phyloP scores from a whole-genome alignment of 768 basidiomycete genomes.

The Amylocystis lapponica region DNA sequence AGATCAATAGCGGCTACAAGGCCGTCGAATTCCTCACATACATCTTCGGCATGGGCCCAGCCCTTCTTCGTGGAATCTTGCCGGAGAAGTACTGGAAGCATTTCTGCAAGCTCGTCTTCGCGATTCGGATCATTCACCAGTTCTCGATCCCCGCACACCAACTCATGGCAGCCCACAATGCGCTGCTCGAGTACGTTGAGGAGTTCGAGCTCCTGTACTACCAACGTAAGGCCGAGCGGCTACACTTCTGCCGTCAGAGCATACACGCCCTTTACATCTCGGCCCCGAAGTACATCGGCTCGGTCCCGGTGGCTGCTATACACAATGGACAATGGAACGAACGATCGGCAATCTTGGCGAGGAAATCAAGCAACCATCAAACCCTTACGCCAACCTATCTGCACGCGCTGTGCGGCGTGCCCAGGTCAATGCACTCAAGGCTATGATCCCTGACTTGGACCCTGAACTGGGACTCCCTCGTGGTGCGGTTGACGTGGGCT shows the following conservation, averaged over 20 bases:
- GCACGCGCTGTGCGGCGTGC: conserved; percentile 13
- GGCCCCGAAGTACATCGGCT: conserved; percentile 16
- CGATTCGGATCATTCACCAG: conserved; percentile 19
- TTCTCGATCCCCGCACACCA: conserved; percentile 8
- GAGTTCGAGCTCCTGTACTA: conserved; percentile 34
- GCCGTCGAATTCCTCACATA: conserved; percentile 20
- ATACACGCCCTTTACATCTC: conserved; percentile 31
- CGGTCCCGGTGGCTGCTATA: conserved; percentile 9
- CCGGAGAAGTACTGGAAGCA: conserved; percentile 20
- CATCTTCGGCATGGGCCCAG: conserved; percentile 20
- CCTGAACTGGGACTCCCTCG: not conserved
- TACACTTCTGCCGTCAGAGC: conserved; percentile 31
- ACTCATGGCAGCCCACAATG: conserved; percentile 12
- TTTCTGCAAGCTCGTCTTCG: conserved; percentile 24
- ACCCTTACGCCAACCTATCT: conserved; percentile 21
- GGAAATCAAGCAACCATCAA: conserved; percentile 22
- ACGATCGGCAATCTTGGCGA: conserved; percentile 21
- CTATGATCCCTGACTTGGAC: not conserved
- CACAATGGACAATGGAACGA: conserved; percentile 22
- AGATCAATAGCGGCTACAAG: conserved; percentile 30
- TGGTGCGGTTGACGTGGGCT: not conserved
- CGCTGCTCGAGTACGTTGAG: conserved; percentile 20
- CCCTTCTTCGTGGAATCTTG: conserved; percentile 19
- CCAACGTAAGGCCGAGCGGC: conserved; percentile 15
- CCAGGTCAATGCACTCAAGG: conserved; percentile 19